phyloP scores from a whole-genome alignment of 106 monocot species.

The Apostasia shenzhenica region DNA sequence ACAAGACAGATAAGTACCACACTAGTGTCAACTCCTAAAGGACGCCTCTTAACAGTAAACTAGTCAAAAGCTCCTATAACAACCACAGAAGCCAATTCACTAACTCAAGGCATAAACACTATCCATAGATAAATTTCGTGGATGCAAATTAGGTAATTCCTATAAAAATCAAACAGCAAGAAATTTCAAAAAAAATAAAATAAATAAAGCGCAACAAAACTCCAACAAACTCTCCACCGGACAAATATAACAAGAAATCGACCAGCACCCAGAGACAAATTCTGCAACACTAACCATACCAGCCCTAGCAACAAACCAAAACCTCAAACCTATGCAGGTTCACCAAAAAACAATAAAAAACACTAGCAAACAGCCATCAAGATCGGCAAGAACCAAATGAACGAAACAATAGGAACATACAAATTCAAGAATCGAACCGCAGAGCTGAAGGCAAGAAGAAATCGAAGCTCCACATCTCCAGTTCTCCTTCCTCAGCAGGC shows the following conservation, averaged over 20 bases:
- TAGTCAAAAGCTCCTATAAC: background rate
- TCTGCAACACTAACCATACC: background rate
- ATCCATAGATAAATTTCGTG: no score
- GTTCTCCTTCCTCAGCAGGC: background rate
- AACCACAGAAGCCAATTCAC: background rate
- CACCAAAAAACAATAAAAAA: background rate
- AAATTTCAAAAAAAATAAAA: background rate
- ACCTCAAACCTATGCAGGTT: background rate
- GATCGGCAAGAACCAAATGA: background rate
- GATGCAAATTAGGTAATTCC: background rate
- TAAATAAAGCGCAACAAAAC: background rate
- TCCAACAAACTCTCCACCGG: background rate
- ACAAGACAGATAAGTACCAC: no score
- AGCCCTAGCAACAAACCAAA: conserved; percentile 6
- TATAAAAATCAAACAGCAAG: background rate
- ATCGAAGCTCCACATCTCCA: no score
- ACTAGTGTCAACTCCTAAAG: background rate
- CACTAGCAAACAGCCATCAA: background rate
- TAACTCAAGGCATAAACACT: no score
- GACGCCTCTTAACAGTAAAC: background rate
- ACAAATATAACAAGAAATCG: background rate
- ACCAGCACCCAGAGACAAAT: background rate
- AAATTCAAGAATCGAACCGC: background rate
- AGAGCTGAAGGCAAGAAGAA: background rate
- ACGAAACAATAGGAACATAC: no score